phyloP scores from a whole-genome alignment of 2,329 filamentous ascomycete species.

The Diaporthe sp. region DNA sequence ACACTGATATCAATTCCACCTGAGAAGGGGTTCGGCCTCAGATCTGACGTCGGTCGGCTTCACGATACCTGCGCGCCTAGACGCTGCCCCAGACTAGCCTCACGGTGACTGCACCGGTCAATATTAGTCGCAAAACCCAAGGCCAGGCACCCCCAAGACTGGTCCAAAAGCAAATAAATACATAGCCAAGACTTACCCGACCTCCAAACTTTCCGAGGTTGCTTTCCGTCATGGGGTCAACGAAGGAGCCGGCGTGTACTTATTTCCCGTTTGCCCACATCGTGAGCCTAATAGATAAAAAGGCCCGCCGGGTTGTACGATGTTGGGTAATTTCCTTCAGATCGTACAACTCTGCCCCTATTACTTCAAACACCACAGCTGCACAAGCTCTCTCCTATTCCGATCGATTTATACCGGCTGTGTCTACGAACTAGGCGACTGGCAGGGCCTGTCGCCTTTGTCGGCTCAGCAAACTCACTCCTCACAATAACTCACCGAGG shows the following conservation, averaged over 20 bases:
- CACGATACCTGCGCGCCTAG: not conserved
- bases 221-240: not conserved
- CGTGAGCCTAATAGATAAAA: not conserved
- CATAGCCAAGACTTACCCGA: not conserved
- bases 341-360: not conserved
- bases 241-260: not conserved
- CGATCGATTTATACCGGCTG: too few species aligned
- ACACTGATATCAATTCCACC: not conserved
- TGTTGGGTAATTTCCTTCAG: too few species aligned
- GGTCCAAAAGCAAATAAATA: not conserved
- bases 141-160: not conserved
- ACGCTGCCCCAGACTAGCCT: not conserved
- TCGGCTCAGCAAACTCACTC: not conserved
- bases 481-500: not conserved
- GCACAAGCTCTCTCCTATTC: not conserved
- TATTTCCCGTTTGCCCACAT: not conserved
- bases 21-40: not conserved
- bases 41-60: not conserved
- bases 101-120: not conserved
- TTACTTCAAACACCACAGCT: too few species aligned
- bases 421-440: not conserved
- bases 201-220: slow-evolving; percentile 9
- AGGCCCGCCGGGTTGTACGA: not conserved
- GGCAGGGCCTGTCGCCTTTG: not conserved
- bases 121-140: not conserved